phyloP scores from a whole-genome alignment of 2,329 filamentous ascomycete genomes.

The Pseudogymnoascus destructans region DNA sequence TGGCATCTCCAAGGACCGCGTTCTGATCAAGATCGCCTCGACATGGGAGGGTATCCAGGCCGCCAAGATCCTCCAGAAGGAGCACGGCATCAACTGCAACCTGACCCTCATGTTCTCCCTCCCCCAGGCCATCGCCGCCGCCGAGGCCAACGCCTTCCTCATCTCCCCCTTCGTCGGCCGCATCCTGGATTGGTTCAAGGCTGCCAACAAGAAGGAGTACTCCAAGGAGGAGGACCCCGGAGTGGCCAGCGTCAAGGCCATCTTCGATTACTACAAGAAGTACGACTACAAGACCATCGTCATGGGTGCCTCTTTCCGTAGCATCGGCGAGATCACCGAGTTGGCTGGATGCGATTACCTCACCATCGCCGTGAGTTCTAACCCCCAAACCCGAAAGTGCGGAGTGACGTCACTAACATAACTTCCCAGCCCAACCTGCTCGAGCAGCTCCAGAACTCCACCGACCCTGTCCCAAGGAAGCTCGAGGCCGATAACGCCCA shows the following conservation, averaged over 20 bases:
- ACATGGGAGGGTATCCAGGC: slow-evolving; percentile 99
- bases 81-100: slow-evolving; percentile 97
- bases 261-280: slow-evolving; percentile 99
- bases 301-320: slow-evolving; percentile 99
- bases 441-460: slow-evolving; percentile 84
- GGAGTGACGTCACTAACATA: background rate
- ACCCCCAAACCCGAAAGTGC: background rate
- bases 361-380: slow-evolving; percentile 70
- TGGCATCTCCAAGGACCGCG: slow-evolving; percentile 83
- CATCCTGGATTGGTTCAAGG: slow-evolving; percentile 99
- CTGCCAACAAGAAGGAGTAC: slow-evolving; percentile 87
- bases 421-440: slow-evolving; percentile 65
- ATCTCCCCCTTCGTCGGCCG: slow-evolving; percentile 99
- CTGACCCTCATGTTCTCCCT: slow-evolving; percentile 97
- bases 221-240: slow-evolving; percentile 81
- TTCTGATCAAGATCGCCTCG: slow-evolving; percentile 97
- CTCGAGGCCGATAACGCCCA: slow-evolving; percentile 57
- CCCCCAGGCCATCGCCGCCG: slow-evolving; percentile 86
- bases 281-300: slow-evolving; percentile 98
- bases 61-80: slow-evolving; percentile 86
- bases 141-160: slow-evolving; percentile 90
- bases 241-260: slow-evolving; percentile 82
- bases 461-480: slow-evolving; percentile 77
- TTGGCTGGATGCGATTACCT: slow-evolving; percentile 97
- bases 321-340: slow-evolving; percentile 91